Evolutionary conservation across 169 alveolate genomes (phyloP).

Genomic region (Plasmodium relictum): DNA sequence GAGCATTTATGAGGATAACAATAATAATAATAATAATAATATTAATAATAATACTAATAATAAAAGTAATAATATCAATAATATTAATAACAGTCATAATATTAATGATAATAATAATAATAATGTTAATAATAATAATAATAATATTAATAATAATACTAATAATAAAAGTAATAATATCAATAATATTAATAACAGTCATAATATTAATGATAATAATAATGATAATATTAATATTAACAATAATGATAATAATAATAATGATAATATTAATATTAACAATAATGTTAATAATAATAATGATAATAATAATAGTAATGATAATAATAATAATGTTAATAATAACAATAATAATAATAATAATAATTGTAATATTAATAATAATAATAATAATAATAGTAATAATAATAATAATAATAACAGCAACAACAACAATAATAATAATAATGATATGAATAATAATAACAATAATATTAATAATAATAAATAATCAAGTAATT

Average conservation of each 20-base stretch:
- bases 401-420: too few species aligned
- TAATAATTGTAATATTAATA: neutral
- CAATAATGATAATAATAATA: neutral
- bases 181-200: constrained; percentile 13
- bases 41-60: neutral
- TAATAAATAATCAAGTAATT: too few species aligned
- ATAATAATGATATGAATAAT: too few species aligned
- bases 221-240: constrained; percentile 5
- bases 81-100: neutral
- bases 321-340: constrained; percentile 5
- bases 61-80: neutral
- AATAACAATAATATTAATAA: too few species aligned
- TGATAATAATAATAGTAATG: neutral
- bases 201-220: constrained; percentile 20
- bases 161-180: neutral
- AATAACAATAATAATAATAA: constrained; percentile 9
- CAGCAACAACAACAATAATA: too few species aligned
- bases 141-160: neutral
- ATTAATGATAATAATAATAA: neutral
- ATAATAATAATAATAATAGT: neutral
- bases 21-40: neutral
- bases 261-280: neutral
- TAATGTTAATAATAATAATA: neutral
- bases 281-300: neutral
- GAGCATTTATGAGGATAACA: neutral